Evolutionary conservation across 2,329 filamentous ascomycete species (phyloP), one percentile per base, ranked within the genome.

Genomic region (Colletotrichum zoysiae): DNA sequence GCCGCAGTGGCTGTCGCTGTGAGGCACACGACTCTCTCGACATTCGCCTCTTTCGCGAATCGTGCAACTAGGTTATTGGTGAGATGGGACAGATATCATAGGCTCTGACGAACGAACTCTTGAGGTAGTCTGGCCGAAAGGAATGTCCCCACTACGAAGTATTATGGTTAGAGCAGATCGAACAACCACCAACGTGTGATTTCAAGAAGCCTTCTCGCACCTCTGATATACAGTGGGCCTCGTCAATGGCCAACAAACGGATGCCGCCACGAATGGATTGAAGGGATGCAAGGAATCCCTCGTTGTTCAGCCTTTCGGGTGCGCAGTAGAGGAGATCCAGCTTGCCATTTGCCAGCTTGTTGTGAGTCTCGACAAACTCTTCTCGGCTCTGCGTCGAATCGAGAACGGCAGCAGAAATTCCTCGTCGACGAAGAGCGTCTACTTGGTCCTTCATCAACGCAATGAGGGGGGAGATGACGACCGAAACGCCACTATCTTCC

Each of bases 391-490:
- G 89, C 5, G 84, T 87, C 0, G 88, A 90, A 75, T 90, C 87
- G 14, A 90, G 79, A 8, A 84, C 85, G 2, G 87, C 88, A 11
- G 88, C 89, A 12, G 83, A 75, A 12, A 90, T 84, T 0, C 85
- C 85, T 38, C 84, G 82, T 12, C 81, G 81, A 58, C 83, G 80
- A 26, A 90, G 80, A 1, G 85, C 84, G 74, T 90, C 88, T 0
- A 89, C 87, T 74, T 90, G 88, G 72, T 90, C 88, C 75, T 90
- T 90, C 87, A 89, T 89, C 65, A 90, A 76, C 2, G 87, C 87
- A 63, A 89, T 87, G 3, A 89, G 78, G 0, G 87, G 87, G 0
- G 86, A 89, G 2, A 89, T 86, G 3, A 89, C 86, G 7, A 90
- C 82, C 1, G 86, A 89, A 73, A 89, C 84, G 7, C 87, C 89